phyloP scores from a whole-genome alignment of 805 yeast genomes.

The Yarrowia deformans region DNA sequence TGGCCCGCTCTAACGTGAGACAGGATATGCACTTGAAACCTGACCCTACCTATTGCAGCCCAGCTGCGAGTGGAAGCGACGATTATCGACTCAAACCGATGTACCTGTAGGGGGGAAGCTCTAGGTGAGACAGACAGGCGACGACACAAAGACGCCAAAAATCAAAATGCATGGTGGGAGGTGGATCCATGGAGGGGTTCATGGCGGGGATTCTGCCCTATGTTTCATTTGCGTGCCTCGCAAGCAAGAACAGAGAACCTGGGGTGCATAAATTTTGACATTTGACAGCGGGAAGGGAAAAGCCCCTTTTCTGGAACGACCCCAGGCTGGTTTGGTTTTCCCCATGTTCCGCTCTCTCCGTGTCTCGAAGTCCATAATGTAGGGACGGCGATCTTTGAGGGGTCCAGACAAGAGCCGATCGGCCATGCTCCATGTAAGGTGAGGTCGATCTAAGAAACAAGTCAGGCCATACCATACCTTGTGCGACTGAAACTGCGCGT shows the following conservation, averaged over 20 bases:
- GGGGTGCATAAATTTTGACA: not conserved
- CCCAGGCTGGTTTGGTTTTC: not conserved
- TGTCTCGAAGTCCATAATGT: slow-evolving; percentile 12
- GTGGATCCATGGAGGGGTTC: not conserved
- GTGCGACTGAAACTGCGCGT: not conserved
- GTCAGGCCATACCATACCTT: slow-evolving; percentile 25
- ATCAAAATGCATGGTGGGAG: not conserved
- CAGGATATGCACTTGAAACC: slow-evolving; percentile 13
- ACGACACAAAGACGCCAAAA: not conserved
- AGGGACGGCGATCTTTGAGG: slow-evolving; percentile 32
- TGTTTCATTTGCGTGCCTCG: no score
- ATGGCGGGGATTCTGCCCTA: not conserved
- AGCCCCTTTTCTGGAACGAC: not conserved
- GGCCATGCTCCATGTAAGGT: slow-evolving; percentile 14
- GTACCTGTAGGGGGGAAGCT: not conserved
- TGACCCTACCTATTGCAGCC: slow-evolving; percentile 11
- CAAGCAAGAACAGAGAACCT: not conserved
- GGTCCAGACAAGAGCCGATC: slow-evolving; percentile 26
- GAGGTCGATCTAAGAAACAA: not conserved
- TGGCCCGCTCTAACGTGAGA: slow-evolving; percentile 23
- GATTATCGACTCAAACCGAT: not conserved
- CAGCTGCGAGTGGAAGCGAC: not conserved
- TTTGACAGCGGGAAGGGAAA: not conserved
- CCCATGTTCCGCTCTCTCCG: not conserved
- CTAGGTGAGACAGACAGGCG: slow-evolving; percentile 7